A percentile compares a stretch with the other conserved stretches of the same genome.
Conservation (phyloP, 1,139 yeast genomes). For the Candida sp. region DNA sequence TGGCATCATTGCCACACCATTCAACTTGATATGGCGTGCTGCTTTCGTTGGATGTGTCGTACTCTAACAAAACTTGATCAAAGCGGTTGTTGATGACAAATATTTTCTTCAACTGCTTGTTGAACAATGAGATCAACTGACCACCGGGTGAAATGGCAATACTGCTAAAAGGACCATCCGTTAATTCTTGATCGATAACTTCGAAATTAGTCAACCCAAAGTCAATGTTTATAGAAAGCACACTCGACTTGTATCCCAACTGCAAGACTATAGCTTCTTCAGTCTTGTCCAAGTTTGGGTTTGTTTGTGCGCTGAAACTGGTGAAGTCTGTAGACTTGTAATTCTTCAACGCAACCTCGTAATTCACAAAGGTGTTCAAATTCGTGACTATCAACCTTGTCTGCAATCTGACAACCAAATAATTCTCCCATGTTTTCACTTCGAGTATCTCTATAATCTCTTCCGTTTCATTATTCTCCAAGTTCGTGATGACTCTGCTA, state of each 20-base stretch:
- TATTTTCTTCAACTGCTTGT: constrained; percentile 44
- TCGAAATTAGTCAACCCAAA: constrained; percentile 25
- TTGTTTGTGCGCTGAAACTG: constrained; percentile 14
- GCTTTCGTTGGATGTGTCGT: constrained; percentile 42
- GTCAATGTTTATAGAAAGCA: constrained; percentile 31
- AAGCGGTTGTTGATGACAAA: constrained; percentile 59
- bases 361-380: constrained; percentile 26
- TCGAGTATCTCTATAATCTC: constrained; percentile 31
- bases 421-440: constrained; percentile 24
- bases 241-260: constrained; percentile 32
- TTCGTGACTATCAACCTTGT: constrained; percentile 32
- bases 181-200: constrained; percentile 37
- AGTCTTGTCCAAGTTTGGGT: constrained; percentile 10
- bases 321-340: constrained; percentile 18
- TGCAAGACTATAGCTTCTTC: constrained; percentile 21
- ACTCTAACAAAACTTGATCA: constrained; percentile 56
- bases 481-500: constrained; percentile 28
- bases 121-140: constrained; percentile 61
- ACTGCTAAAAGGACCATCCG: constrained; percentile 62
- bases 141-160: constrained; percentile 65
- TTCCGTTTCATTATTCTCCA: constrained; percentile 37
- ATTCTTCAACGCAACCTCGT: constrained; percentile 26
- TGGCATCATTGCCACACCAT: constrained; percentile 92
- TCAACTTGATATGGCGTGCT: constrained; percentile 48
- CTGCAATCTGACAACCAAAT: constrained; percentile 35